Conservation (phyloP, 768 basidiomycete genomes). For the Trametes maxima region DNA sequence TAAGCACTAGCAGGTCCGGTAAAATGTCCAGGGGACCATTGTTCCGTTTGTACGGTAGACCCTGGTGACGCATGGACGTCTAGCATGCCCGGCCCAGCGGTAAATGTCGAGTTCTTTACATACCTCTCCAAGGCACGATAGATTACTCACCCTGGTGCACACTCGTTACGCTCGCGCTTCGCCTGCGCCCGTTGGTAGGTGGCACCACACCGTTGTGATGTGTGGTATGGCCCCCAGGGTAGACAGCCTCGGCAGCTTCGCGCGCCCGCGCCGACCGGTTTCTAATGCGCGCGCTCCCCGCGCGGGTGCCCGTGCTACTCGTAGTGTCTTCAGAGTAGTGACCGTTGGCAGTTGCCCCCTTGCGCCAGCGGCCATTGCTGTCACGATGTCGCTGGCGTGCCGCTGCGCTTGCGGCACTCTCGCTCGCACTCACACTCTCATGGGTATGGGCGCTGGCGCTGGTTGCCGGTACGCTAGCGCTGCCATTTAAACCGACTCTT, state of each 20-base stretch:
- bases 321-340: slow-evolving; percentile 4
- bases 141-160: slow-evolving; percentile 5
- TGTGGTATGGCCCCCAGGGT: neutral
- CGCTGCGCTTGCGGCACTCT: neutral
- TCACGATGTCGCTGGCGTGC: slow-evolving; percentile 15
- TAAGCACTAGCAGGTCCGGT: slow-evolving; percentile 27
- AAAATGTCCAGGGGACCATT: slow-evolving; percentile 11
- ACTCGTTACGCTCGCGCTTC: slow-evolving; percentile 1
- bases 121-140: neutral
- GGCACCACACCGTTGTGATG: slow-evolving; percentile 5
- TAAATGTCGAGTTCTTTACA: neutral
- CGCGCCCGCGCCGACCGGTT: slow-evolving; percentile 20
- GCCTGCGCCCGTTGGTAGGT: slow-evolving; percentile 2
- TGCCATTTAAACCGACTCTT: slow-evolving; percentile 7
- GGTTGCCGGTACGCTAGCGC: slow-evolving; percentile 1
- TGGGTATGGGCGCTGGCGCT: neutral
- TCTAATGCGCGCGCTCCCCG: slow-evolving; percentile 16
- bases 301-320: slow-evolving; percentile 12
- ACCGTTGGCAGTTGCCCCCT: slow-evolving; percentile 5
- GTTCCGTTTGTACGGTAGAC: neutral
- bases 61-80: slow-evolving; percentile 3
- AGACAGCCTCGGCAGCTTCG: slow-evolving; percentile 15
- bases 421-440: slow-evolving; percentile 1
- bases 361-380: slow-evolving; percentile 22
- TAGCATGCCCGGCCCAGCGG: neutral